phyloP scores from a whole-genome alignment of 2,329 filamentous ascomycete species.

The Colletotrichum eleusines region DNA sequence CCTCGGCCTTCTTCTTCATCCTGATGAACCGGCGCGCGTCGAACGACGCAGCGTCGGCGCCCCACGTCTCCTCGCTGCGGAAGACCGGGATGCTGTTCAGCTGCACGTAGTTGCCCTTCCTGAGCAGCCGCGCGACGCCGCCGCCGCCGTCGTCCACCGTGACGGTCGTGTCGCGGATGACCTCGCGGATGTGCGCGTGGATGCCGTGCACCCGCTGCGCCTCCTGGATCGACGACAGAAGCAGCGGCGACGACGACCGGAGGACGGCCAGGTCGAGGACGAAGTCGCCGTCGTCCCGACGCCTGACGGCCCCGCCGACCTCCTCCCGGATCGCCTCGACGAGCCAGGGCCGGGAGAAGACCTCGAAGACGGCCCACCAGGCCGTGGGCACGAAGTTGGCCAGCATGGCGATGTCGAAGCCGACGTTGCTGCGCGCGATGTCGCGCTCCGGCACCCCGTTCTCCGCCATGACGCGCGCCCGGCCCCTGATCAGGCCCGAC shows the following conservation, averaged over 20 bases:
- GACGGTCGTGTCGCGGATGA: slow-evolving; percentile 48
- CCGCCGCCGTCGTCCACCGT: slow-evolving; percentile 49
- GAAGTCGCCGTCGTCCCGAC: slow-evolving; percentile 15
- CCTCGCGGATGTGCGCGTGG: slow-evolving; percentile 47
- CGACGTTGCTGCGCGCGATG: slow-evolving; percentile 8
- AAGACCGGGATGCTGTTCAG: slow-evolving; percentile 47
- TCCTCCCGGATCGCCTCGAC: slow-evolving; percentile 56
- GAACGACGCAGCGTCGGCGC: slow-evolving; percentile 46
- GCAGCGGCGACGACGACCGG: slow-evolving; percentile 50
- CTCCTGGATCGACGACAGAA: slow-evolving; percentile 54
- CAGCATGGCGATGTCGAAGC: slow-evolving; percentile 50
- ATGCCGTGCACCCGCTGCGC: slow-evolving; percentile 48
- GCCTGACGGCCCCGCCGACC: slow-evolving; percentile 44
- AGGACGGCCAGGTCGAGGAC: slow-evolving; percentile 50
- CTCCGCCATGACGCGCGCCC: slow-evolving; percentile 8
- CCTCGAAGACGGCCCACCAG: slow-evolving; percentile 60
- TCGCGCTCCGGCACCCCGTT: slow-evolving; percentile 6
- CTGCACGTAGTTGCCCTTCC: slow-evolving; percentile 50
- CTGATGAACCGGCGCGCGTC: slow-evolving; percentile 48
- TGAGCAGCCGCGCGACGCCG: slow-evolving; percentile 52
- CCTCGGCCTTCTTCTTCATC: slow-evolving; percentile 12
- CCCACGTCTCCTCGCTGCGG: slow-evolving; percentile 44
- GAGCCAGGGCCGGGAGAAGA: slow-evolving; percentile 55
- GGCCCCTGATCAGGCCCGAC: slow-evolving; percentile 7
- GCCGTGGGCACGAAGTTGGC: slow-evolving; percentile 57